Evolutionary conservation across 169 alveolate genomes (phyloP), one percentile per base, ranked within the genome.

Genomic region (Cryptosporidium viatorum): DNA sequence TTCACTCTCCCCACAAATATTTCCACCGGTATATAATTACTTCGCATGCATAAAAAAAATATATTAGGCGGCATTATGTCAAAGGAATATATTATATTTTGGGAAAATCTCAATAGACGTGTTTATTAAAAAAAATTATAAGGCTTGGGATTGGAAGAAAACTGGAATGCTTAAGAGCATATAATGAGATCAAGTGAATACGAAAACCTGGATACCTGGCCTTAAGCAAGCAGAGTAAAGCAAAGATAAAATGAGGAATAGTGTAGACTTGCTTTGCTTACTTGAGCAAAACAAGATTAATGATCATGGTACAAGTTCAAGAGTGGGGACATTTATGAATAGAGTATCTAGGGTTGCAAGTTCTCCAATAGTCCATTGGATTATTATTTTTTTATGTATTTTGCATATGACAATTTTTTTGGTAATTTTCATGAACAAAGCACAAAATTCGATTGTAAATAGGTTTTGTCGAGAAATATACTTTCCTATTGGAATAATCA

Each of bases 311-410:
- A 33, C 59, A 9, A n/a, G 51, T 41, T 58, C 89, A 41, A 80
- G 41, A n/a, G 75, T 67, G n/a, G 65, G 51, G n/a, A 3, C 59
- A 37, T 31, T 52, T 41, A n/a, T 59, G 23, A 41, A 65, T 35
- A 80, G 37, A 67, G 48, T 43, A 43, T 41, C 62, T 5, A 80
- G 75, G 16, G 50, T 35, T 39, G 68, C 29, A 12, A 65, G 89
- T 43, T 62, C 80, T 23, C 80, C 89, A 3, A 23, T 65, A n/a
- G 75, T 59, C 35, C 89, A 80, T 12, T 80, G 67, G 45, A 16
- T 80, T 29, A 29, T 80, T 26, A 80, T 80, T 45, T 43, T 48
- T 37, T 58, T 80, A 7, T 80, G 80, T 39, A 67, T 80, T 59
- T 26, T 80, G 26, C 86, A 73, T 39, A 29, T 59, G 39, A 0